Evolutionary conservation across 805 yeast genomes (phyloP), one percentile per base, ranked within the genome.

Genomic region (Jamesozyma jinghongensis): DNA sequence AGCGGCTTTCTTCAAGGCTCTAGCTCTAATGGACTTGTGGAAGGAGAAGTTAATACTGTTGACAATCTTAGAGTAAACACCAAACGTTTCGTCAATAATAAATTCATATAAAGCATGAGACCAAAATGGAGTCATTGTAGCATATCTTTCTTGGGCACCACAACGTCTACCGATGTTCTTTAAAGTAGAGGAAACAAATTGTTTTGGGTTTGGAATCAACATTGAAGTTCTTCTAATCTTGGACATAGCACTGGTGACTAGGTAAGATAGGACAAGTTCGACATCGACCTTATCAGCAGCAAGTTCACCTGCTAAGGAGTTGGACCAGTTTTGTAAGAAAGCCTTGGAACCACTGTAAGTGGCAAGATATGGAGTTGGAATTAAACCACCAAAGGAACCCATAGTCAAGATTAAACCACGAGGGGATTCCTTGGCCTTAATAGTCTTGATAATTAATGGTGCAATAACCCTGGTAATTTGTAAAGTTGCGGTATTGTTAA

Each of bases 271-370:
- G 25, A 84, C 79, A 33, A 86, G 67, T 64, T 90, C 87, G 42
- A 86, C 97, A 56, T 92, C 98, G 48, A 92, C 73, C 18, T 79
- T 76, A 40, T 73, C 61, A 0, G 74, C 62, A 40, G 70, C 67
- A 54, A 92, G 71, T 64, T 92, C 98, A 28, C 88, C 87, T 14
- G 95, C 83, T 50, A 92, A 70, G 1, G 96, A 87, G 38, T 75
- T 68, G 37, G 92, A 84, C 97, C 98, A 92, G 44, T 79, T 76
- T 67, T 92, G 97, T 59, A 92, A 71, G 63, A 92, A 92, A 5
- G 95, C 86, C 68, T 92, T 92, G 36, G 97, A 86, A 19, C 98
- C 98, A 16, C 97, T 83, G 68, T 92, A 92, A 10, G 88, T 83
- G 16, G 97, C 95, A 52, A 92, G 73, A 51, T 78, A 72, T 18